These are phyloP conservation scores for Ophiocordyceps australis DNA, from an alignment of 2,329 filamentous ascomycete species.

Conservation along the genomic window DNA sequence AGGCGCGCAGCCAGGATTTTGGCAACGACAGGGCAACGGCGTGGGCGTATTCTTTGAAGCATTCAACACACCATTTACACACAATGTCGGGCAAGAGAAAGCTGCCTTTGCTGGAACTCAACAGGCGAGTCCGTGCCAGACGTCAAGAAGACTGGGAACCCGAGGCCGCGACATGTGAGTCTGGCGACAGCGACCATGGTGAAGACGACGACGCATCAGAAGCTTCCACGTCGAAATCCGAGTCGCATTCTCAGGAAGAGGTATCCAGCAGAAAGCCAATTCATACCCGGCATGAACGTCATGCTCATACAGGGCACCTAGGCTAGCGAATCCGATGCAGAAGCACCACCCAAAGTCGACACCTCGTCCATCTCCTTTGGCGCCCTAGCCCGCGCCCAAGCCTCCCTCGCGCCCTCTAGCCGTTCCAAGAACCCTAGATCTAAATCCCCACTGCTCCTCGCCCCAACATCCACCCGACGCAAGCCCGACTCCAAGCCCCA, in stretches of 20 bases:
- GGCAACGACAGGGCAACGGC: too few relatives aligned
- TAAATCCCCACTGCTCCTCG: slow-evolving; percentile 10
- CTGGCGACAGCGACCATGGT: slow-evolving; percentile 10
- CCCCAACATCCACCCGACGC: slow-evolving; percentile 13
- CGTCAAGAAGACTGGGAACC: slow-evolving; percentile 23
- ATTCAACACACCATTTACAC: too few relatives aligned
- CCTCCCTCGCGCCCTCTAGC: slow-evolving; percentile 29
- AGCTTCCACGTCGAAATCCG: slow-evolving; percentile 9
- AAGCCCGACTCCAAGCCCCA: slow-evolving; percentile 3
- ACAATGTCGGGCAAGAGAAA: slow-evolving; percentile 21
- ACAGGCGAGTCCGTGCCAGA: slow-evolving; percentile 23
- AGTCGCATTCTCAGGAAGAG: slow-evolving; percentile 11
- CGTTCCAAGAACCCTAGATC: too few relatives aligned
- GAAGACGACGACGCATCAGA: slow-evolving; percentile 11
- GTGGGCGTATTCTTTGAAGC: too few relatives aligned
- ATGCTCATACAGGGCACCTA: too few relatives aligned
- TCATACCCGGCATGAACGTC: too few relatives aligned
- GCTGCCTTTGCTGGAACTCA: slow-evolving; percentile 14
- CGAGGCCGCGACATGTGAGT: slow-evolving; percentile 12
- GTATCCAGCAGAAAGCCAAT: too few relatives aligned
- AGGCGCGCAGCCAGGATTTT: too few relatives aligned
- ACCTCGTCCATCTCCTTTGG: slow-evolving; percentile 62
- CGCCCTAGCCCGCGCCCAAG: slow-evolving; percentile 74
- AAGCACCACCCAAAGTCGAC: slow-evolving; percentile 19
- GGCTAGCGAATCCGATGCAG: too few relatives aligned